Percentiles rank a stretch among this genome's conserved stretches.
These are phyloP conservation scores for Rhexocercosporidium sp. DNA, from an alignment of 2,329 filamentous ascomycete genomes.

Conservation along the genomic window DNA sequence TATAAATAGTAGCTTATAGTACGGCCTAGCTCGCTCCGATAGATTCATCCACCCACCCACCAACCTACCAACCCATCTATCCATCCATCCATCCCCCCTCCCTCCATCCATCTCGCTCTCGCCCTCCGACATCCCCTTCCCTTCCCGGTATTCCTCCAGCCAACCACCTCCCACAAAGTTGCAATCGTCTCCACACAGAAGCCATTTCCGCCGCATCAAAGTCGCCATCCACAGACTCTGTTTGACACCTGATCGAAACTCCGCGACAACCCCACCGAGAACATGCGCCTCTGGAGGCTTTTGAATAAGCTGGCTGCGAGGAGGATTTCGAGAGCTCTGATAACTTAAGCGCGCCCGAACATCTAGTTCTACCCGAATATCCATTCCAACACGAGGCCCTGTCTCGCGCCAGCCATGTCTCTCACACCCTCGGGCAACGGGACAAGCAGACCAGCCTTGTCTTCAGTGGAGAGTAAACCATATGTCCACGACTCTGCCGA, in stretches of 20 bases:
- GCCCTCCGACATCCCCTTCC: no score
- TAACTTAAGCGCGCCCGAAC: not conserved
- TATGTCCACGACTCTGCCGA: slow-evolving; percentile 42
- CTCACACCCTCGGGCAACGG: slow-evolving; percentile 12
- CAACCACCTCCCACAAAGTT: not conserved
- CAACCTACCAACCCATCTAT: no score
- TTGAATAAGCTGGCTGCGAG: slow-evolving; percentile 31
- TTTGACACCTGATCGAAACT: slow-evolving; percentile 24
- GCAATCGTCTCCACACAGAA: not conserved
- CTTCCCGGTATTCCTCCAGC: not conserved
- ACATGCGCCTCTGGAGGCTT: slow-evolving; percentile 36
- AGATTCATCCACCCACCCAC: no score
- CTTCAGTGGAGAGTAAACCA: slow-evolving; percentile 18
- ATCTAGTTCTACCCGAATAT: not conserved
- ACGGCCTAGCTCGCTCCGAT: no score
- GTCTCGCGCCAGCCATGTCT: slow-evolving; percentile 29
- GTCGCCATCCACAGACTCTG: slow-evolving; percentile 15
- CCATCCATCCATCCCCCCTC: no score
- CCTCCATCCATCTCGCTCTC: no score
- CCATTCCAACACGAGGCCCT: not conserved
- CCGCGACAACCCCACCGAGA: slow-evolving; percentile 30
- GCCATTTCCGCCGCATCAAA: not conserved
- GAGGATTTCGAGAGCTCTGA: slow-evolving; percentile 18
- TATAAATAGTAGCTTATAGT: no score
- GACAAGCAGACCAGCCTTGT: slow-evolving; percentile 11